These are phyloP conservation scores for Yarrowia hollandica DNA, from an alignment of 805 yeast species.

Conservation along the genomic window DNA sequence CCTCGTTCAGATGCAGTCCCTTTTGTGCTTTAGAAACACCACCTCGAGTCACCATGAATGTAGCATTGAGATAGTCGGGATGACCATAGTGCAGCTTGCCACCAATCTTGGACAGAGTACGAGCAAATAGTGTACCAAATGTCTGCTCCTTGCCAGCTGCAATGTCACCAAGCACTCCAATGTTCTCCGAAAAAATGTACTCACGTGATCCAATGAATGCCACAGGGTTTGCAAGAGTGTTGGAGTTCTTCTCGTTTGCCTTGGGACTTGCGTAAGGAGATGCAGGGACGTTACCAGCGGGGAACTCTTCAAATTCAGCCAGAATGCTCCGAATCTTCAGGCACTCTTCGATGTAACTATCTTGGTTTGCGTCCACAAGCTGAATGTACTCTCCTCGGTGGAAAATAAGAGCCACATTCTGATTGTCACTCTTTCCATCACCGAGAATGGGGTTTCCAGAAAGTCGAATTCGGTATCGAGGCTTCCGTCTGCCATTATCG, in stretches of 20 bases:
- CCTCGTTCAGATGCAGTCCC: constrained; percentile 80
- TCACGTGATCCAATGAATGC: constrained; percentile 85
- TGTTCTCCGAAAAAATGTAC: constrained; percentile 78
- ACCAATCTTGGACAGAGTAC: constrained; percentile 78
- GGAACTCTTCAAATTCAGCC: constrained; percentile 69
- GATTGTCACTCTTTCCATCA: constrained; percentile 84
- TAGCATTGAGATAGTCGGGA: constrained; percentile 74
- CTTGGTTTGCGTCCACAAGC: constrained; percentile 81
- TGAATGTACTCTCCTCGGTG: constrained; percentile 81
- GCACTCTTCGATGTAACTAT: constrained; percentile 79
- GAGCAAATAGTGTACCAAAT: constrained; percentile 79
- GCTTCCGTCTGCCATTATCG: constrained; percentile 58
- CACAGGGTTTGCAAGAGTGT: constrained; percentile 53
- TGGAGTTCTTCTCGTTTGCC: constrained; percentile 44
- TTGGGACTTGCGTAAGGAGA: constrained; percentile 54
- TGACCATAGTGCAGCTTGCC: constrained; percentile 86
- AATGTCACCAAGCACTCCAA: constrained; percentile 79
- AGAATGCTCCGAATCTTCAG: constrained; percentile 71
- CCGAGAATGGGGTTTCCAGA: constrained; percentile 84
- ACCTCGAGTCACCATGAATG: constrained; percentile 81
- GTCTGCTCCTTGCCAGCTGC: constrained; percentile 90
- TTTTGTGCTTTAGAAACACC: constrained; percentile 85
- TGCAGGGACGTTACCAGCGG: constrained; percentile 35
- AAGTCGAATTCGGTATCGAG: constrained; percentile 62
- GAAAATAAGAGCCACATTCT: constrained; percentile 71